A percentile compares a stretch with the other conserved stretches of the same genome.
Evolutionary conservation across 1,139 yeast species (phyloP).

Genomic region (Lodderomyces elongisporus): DNA sequence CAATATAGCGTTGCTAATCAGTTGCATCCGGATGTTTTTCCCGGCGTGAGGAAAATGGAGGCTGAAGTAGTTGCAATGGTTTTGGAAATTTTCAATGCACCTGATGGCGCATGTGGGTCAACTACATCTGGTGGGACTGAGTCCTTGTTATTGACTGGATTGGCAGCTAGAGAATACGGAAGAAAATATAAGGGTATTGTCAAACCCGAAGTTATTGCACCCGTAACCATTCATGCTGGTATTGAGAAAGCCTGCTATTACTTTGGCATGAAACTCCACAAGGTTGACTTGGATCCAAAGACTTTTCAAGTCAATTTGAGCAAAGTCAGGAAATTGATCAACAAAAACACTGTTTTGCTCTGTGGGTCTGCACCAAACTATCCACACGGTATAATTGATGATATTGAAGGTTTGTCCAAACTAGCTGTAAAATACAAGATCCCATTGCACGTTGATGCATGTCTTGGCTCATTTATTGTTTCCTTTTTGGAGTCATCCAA

Average conservation of each 20-base stretch:
- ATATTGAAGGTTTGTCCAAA: constrained; percentile 66
- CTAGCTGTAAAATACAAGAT: constrained; percentile 61
- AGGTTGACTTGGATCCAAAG: constrained; percentile 68
- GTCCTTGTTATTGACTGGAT: constrained; percentile 76
- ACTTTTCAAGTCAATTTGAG: constrained; percentile 65
- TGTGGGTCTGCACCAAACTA: constrained; percentile 96
- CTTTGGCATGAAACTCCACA: constrained; percentile 79
- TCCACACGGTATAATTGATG: constrained; percentile 95
- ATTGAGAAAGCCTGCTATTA: constrained; percentile 91
- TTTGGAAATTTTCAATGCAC: constrained; percentile 65
- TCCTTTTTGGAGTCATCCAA: constrained; percentile 71
- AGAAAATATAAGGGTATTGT: constrained; percentile 53
- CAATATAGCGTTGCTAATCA: constrained; percentile 86
- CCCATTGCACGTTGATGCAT: constrained; percentile 93
- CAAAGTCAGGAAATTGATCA: constrained; percentile 62
- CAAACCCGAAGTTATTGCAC: constrained; percentile 84
- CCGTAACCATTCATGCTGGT: constrained; percentile 90
- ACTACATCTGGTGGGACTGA: constrained; percentile 98
- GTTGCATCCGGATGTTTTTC: constrained; percentile 94
- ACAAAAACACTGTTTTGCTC: constrained; percentile 71
- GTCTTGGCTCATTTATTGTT: constrained; percentile 87
- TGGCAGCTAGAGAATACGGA: constrained; percentile 76
- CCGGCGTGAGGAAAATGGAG: constrained; percentile 95
- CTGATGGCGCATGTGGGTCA: constrained; percentile 79
- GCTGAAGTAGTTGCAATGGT: constrained; percentile 94